Evolutionary conservation across 2,329 filamentous ascomycete genomes (phyloP), one percentile per base, ranked within the genome.

Genomic region (Phyllachora maydis): DNA sequence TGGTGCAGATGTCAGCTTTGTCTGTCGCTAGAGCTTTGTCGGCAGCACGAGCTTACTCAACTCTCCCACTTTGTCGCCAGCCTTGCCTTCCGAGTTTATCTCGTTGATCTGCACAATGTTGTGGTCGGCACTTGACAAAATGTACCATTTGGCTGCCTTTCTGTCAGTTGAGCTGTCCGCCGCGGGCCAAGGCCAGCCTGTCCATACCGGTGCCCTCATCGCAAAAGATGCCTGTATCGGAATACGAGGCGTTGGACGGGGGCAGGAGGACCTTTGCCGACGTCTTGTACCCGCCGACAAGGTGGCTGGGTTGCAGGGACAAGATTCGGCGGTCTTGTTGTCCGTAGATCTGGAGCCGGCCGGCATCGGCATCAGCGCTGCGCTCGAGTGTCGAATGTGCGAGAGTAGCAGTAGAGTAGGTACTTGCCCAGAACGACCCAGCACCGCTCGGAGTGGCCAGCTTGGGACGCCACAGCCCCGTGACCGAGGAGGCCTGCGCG

Each of bases 391-490:
- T n/a, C n/a, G n/a, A n/a, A n/a, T n/a, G n/a, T n/a, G n/a, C n/a
- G n/a, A n/a, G n/a, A n/a, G n/a, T n/a, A n/a, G n/a, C n/a, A n/a
- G n/a, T n/a, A 25, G 23, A 11, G 2, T 16, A 6, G 7, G 21
- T 20, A 11, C 27, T 27, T 34, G 47, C 43, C 43, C 42, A 51
- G 26, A 42, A 51, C 2, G 33, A 40, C n/a, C n/a, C n/a, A 4
- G 43, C 45, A 24, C 50, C 11, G 12, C 15, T 50, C 6, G 48
- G 48, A 32, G 46, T 49, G 10, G 45, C 48, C 19, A 49, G 35
- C 30, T 51, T 51, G 1, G 47, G 48, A 19, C 47, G 30, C 48
- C 48, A 51, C 34, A 51, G 40, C 2, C 38, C 40, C n/a, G 41
- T 33, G 4, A 50, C 38, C 4, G 37, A 34, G 14, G 37, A 36